These are phyloP conservation scores for Babesia ovis DNA, from an alignment of 169 alveolate species.

Conservation along the genomic window DNA sequence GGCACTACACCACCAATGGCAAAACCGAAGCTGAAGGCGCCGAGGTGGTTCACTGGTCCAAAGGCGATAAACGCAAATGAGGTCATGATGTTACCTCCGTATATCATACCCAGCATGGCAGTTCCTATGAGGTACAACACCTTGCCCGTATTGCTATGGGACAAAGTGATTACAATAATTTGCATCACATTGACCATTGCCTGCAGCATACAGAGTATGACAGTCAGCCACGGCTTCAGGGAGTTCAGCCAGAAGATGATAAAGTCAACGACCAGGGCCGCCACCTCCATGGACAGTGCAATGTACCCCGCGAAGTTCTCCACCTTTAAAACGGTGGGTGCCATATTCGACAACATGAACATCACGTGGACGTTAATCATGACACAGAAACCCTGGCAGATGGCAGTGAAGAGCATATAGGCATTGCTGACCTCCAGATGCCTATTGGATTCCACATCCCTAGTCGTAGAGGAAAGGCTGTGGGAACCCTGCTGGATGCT, in stretches of 20 bases:
- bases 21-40: constrained; percentile 36
- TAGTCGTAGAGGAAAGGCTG: background rate
- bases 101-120: constrained; percentile 6
- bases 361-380: constrained; percentile 21
- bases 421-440: background rate
- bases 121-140: constrained; percentile 1
- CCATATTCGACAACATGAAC: constrained; percentile 42
- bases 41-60: constrained; percentile 39
- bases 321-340: constrained; percentile 16
- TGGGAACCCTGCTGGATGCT: background rate
- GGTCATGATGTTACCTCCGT: constrained; percentile 33
- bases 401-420: constrained; percentile 21
- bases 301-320: constrained; percentile 10
- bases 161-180: constrained; percentile 10
- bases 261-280: constrained; percentile 6
- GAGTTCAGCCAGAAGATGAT: constrained; percentile 44
- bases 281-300: constrained; percentile 18
- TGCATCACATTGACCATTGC: constrained; percentile 14
- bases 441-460: background rate
- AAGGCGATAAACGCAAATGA: constrained; percentile 26
- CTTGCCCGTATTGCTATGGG: constrained; percentile 24
- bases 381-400: constrained; percentile 47
- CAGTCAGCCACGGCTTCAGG: constrained; percentile 35
- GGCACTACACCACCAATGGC: constrained; percentile 44
- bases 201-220: constrained; percentile 19